Conservation (phyloP, 257 asterid genomes). For the Eucommia ulmoides region DNA sequence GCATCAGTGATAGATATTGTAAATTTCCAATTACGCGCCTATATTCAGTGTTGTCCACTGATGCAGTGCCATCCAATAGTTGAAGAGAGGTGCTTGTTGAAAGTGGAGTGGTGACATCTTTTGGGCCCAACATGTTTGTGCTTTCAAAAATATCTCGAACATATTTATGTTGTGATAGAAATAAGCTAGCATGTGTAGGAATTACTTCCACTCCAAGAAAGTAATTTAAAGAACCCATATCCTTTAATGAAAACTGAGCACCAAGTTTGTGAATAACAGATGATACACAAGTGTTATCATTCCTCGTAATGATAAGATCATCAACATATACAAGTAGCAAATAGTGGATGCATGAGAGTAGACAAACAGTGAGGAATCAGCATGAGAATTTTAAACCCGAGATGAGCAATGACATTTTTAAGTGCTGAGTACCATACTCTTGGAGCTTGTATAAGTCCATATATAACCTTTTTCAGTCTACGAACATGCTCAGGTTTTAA, state of each 20-base stretch:
- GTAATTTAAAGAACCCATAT: background rate
- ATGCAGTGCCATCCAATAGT: background rate
- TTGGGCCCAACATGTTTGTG: too few relatives aligned
- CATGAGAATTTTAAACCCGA: background rate
- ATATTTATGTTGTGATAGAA: too few relatives aligned
- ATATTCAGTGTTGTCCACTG: background rate
- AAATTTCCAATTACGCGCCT: background rate
- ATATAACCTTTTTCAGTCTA: background rate
- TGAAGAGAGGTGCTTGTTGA: background rate
- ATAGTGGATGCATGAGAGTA: background rate
- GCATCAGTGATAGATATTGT: background rate
- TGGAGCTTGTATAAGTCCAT: background rate
- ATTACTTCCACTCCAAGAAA: background rate
- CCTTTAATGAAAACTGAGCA: background rate
- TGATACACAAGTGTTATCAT: background rate
- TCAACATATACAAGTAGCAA: background rate
- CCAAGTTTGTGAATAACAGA: background rate
- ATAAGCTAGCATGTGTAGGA: background rate
- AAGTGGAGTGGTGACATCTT: background rate
- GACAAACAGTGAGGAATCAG: background rate
- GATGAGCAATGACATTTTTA: background rate
- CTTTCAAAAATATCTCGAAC: too few relatives aligned
- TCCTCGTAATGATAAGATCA: background rate
- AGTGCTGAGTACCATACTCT: background rate
- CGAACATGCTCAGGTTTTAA: background rate